phyloP scores from a whole-genome alignment of 169 alveolate genomes.

The Plasmodium reichenowi region DNA sequence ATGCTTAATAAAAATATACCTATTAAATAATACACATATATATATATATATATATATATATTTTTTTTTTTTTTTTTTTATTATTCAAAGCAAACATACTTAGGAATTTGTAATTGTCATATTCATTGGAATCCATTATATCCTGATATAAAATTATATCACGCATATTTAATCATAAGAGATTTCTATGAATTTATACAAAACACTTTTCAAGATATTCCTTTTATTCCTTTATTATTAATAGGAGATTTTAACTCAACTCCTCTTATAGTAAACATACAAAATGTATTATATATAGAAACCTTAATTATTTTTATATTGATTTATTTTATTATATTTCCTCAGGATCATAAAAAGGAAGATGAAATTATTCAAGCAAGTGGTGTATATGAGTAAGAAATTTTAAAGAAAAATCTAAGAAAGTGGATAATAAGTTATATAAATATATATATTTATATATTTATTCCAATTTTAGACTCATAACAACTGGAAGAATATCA shows the following conservation, averaged over 20 bases:
- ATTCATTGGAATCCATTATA: slow-evolving; percentile 52
- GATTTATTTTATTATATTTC: not conserved
- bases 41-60: not conserved
- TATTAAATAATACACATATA: too few relatives aligned
- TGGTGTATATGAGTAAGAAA: slow-evolving; percentile 54
- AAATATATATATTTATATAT: too few relatives aligned
- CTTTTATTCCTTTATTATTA: slow-evolving; percentile 43
- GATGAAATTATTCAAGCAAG: slow-evolving; percentile 4
- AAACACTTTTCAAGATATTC: not conserved
- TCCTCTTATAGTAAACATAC: slow-evolving; percentile 22
- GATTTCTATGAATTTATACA: slow-evolving; percentile 47
- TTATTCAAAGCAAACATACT: slow-evolving; percentile 1
- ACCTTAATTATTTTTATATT: not conserved
- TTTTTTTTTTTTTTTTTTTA: not conserved
- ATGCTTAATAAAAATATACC: not conserved
- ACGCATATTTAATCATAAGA: slow-evolving; percentile 28
- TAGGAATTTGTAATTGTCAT: slow-evolving; percentile 54
- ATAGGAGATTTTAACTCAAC: slow-evolving; percentile 66
- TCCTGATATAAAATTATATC: slow-evolving; percentile 54
- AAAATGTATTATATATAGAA: not conserved
- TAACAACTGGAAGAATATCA: slow-evolving; percentile 41
- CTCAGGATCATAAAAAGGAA: not conserved
- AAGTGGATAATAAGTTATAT: not conserved
- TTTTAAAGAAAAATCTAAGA: not conserved
- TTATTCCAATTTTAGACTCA: slow-evolving; percentile 16